Conservation (phyloP, 2,329 filamentous ascomycete genomes). For the Lasiodiplodia sp. region DNA sequence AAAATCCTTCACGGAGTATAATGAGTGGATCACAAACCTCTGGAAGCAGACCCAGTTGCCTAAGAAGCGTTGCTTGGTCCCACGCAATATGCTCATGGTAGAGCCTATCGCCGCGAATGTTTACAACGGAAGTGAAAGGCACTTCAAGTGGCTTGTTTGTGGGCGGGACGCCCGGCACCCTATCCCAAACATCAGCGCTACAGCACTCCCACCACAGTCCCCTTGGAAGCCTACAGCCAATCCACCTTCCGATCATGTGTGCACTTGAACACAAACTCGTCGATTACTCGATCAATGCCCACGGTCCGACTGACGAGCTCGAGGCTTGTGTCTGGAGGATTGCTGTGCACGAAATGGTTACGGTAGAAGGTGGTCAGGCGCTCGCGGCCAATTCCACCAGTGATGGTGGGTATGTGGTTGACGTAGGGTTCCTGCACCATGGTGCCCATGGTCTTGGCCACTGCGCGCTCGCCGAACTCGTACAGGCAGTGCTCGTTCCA, state of each 20-base stretch:
- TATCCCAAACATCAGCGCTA: background rate
- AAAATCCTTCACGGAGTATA: background rate
- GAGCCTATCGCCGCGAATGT: conserved; percentile 71
- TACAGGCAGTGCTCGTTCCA: conserved; percentile 81
- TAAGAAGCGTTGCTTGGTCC: conserved; percentile 70
- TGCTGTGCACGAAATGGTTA: conserved; percentile 77
- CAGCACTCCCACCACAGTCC: background rate
- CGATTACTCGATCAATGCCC: conserved; percentile 70
- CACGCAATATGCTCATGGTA: conserved; percentile 76
- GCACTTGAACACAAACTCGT: conserved; percentile 46
- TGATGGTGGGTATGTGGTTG: conserved; percentile 75
- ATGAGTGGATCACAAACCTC: conserved; percentile 43
- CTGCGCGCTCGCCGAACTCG: conserved; percentile 73
- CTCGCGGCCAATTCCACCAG: conserved; percentile 72
- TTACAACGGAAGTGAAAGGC: conserved; percentile 70
- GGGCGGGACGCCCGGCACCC: conserved; percentile 43
- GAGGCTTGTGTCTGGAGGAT: conserved; percentile 70
- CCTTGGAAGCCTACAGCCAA: conserved; percentile 42
- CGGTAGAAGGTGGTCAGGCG: conserved; percentile 72
- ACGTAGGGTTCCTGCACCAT: conserved; percentile 84
- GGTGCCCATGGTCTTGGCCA: conserved; percentile 78
- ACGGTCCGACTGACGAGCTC: conserved; percentile 76
- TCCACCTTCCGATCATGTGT: conserved; percentile 37
- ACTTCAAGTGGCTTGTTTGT: conserved; percentile 51
- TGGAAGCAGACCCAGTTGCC: conserved; percentile 68